Base-by-base conservation (phyloP, 129 eudicot species). In the Flaveria bidentis region DNA sequence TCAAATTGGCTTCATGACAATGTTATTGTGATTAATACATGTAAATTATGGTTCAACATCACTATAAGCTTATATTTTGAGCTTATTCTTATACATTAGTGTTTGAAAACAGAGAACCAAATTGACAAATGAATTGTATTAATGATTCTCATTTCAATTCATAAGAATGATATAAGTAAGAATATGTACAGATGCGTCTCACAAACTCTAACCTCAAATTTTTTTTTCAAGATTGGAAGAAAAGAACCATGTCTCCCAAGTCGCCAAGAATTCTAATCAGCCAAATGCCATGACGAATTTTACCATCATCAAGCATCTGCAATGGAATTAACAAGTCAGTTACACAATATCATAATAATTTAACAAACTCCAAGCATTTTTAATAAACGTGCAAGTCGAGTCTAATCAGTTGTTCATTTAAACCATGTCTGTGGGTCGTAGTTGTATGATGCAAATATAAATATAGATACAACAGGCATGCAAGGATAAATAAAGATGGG, bases 181-280 rank as follows among this genome's bases (percentile, higher is more conserved):
- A 70, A 45, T 58, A 72, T 61, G 51, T 72, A 65, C 39, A 73
- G 2, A 45, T 56, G 73, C 64, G 67, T 72, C 80, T 80, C 55
- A 51, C 67, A 57, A 78, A 73, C 79, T 71, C 82, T 80, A 65
- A 50, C 83, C 75, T 67, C 74, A 80, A 80, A 67, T 52, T 36
- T 65, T 46, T 46, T 72, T 70, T 71, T 69, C 71, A 33, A 47
- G 9, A n/a, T 68, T 68, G 69, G 75, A 68, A 42, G 28, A 67
- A 76, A 10, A 51, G 69, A 69, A 45, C 67, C 76, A 2, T 6
- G 66, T 71, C 65, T 71, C 82, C 55, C 71, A 60, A 3, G 41
- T 65, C 36, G 55, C 22, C 33, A 77, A 55, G 28, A 8, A 23
- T 15, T 67, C 75, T 42, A 69, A 53, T 72, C 67, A 4, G 14